Base-by-base conservation (phyloP, 164 flowering plant genomes). In the Euptelea pleiosperma region DNA sequence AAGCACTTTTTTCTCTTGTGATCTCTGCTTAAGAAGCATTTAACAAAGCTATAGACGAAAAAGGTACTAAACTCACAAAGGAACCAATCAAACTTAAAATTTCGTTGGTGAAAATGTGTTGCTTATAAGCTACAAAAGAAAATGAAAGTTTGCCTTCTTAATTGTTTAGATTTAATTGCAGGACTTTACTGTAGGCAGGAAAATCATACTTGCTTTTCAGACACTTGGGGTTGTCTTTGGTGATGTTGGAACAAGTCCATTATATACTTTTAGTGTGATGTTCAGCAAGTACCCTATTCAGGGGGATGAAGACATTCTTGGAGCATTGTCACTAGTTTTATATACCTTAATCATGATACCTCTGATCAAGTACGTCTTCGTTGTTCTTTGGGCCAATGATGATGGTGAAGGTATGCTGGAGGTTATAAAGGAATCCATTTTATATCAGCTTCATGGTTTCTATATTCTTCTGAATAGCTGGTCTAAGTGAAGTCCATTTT, bases 201-300 rank as follows among this genome's bases (percentile, higher is more conserved):
- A 66, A 59, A 56, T 89, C 55, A 22, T 79, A 37, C 79, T 90
- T 68, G 86, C 84, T 47, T 81, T 81, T 61, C 99, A 94, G 76
- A 87, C 99, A 10, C 86, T 94, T 51, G 97, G 96, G 42, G 82
- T 94, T 71, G 97, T 94, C 18, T 94, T 85, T 76, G 99, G 99
- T 65, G 99, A 94, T 84, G 94, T 91, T 69, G 99, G 99, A 63
- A 91, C 96, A 57, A 94, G 99, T 75, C 99, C 97, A 11, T 72
- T 94, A 49, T 94, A 94, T 75, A 82, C 97, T 21, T 94, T 94
- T 71, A 82, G 85, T 70, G 97, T 94, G 65, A 91, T 94, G 95
- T 91, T 94, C 60, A 84, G 70, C 70, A 94, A 88, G 72, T 82
- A 87, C 22, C 95, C 96, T 36, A 86, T 86, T 49, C 74, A 70